Base-by-base conservation (phyloP, 352 stramenopile species). In the Globisporangium canariense region DNA sequence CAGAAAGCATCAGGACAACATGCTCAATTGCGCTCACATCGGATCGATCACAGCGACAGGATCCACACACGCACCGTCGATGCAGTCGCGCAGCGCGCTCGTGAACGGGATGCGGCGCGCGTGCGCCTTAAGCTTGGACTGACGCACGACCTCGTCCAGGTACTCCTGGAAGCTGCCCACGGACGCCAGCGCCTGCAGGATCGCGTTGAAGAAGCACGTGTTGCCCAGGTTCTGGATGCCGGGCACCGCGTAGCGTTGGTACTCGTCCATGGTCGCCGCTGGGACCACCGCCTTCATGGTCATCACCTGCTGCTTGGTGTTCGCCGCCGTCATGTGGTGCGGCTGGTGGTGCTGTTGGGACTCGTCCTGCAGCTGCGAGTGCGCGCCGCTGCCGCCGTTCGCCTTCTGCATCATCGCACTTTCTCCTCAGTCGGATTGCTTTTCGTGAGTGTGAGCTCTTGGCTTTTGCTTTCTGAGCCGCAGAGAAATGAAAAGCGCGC, bases 141-240 rank as follows among this genome's bases (percentile, higher is more conserved):
- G 55, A 32, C 75, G 71, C 50, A 87, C 72, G 64, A 94, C 76
- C 55, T 90, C 78, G 38, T 74, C 59, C 2, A 95, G 72, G 64
- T 89, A 94, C 55, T 83, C 71, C 50, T 83, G 75, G 58, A 94
- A 88, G 66, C 78, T 84, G 22, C 72, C 60, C n/a, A 90, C 77
- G 13, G 82, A 78, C 9, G 88, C 86, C 34, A 96, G 72, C 56
- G 85, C 83, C 68, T 96, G 88, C 57, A 96, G 74, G 57, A 96
- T 92, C 34, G 87, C 88, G 65, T 96, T 96, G 75, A 96, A 93
- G 67, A 93, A 96, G 74, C 88, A 96, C 53, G 88, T 94, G 67
- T 96, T 96, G 68, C 88, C 87, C n/a, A 96, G 72, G 65, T 96
- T 96, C 68, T 90, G 76, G 45, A 96, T 78, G n/a, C 88, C 88